phyloP scores from a whole-genome alignment of 140 eudicot genomes.

The Flaveria floridana region DNA sequence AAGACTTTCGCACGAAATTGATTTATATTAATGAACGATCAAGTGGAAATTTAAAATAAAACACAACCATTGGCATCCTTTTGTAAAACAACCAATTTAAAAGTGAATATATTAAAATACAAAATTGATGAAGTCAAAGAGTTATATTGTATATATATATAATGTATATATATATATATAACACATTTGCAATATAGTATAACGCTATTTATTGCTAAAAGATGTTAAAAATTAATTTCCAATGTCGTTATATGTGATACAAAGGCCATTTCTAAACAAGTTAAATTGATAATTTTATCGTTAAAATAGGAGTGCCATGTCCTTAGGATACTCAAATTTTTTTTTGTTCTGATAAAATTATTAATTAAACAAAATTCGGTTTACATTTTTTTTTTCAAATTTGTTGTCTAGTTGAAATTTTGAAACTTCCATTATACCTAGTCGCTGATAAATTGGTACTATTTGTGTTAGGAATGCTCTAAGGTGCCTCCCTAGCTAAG shows the following conservation, averaged over 20 bases:
- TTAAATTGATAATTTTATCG: conserved; percentile 10
- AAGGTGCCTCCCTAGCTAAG: too few relatives aligned
- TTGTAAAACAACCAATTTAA: neutral
- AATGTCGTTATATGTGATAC: conserved; percentile 9
- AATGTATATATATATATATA: neutral
- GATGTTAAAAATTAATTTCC: neutral
- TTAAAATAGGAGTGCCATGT: neutral
- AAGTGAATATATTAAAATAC: neutral
- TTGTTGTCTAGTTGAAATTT: conserved; percentile 29
- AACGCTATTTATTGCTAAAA: neutral
- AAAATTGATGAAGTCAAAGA: neutral
- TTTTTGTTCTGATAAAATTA: neutral
- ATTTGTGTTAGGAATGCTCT: too few relatives aligned
- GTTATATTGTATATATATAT: neutral
- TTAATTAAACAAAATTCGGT: neutral
- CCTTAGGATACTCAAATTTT: neutral
- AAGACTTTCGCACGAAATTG: neutral
- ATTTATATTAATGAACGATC: neutral
- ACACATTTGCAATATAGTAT: neutral
- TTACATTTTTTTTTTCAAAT: neutral
- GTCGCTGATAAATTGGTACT: neutral
- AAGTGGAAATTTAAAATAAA: neutral
- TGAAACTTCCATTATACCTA: conserved; percentile 24
- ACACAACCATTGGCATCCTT: neutral
- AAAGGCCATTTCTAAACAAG: neutral